Conservation (phyloP, 2,329 filamentous ascomycete species). For the Mycosphaerelloides madeirae region DNA sequence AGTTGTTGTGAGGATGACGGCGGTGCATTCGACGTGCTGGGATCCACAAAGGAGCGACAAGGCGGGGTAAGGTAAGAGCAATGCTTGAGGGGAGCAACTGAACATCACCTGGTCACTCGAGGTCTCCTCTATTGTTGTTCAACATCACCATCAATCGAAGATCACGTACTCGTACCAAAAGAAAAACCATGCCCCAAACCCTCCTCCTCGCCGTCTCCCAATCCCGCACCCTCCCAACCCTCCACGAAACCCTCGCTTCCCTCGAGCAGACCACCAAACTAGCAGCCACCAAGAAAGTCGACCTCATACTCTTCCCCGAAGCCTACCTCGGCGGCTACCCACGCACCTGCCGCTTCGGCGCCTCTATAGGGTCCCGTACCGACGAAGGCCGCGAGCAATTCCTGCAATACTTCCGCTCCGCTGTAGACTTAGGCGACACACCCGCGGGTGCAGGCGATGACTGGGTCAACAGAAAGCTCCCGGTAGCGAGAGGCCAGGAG, state of each 20-base stretch:
- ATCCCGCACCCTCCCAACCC: constrained; percentile 44
- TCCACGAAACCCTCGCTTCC: constrained; percentile 58
- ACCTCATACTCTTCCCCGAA: constrained; percentile 84
- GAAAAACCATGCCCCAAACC: constrained; percentile 32
- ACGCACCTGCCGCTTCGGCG: constrained; percentile 72
- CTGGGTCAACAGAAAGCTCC: constrained; percentile 64
- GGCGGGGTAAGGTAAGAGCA: neutral
- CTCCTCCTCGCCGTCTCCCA: constrained; percentile 49
- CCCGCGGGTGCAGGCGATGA: constrained; percentile 62
- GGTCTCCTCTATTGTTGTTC: too few species aligned
- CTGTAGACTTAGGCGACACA: constrained; percentile 81
- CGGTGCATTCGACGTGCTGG: too few species aligned
- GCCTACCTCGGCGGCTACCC: constrained; percentile 91
- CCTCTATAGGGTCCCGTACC: constrained; percentile 64
- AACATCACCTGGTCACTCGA: too few species aligned
- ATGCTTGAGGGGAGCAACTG: neutral
- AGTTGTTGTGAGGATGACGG: too few species aligned
- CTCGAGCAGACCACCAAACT: constrained; percentile 59
- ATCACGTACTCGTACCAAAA: neutral
- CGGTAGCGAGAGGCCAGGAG: constrained; percentile 43
- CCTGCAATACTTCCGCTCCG: constrained; percentile 69
- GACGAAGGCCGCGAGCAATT: constrained; percentile 74
- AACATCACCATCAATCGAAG: too few species aligned
- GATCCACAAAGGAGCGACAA: neutral
- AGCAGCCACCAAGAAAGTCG: constrained; percentile 56